Evolutionary conservation across 208 protist genomes (phyloP), one percentile per base, ranked within the genome.

Genomic region (Acanthamoeba healyi): DNA sequence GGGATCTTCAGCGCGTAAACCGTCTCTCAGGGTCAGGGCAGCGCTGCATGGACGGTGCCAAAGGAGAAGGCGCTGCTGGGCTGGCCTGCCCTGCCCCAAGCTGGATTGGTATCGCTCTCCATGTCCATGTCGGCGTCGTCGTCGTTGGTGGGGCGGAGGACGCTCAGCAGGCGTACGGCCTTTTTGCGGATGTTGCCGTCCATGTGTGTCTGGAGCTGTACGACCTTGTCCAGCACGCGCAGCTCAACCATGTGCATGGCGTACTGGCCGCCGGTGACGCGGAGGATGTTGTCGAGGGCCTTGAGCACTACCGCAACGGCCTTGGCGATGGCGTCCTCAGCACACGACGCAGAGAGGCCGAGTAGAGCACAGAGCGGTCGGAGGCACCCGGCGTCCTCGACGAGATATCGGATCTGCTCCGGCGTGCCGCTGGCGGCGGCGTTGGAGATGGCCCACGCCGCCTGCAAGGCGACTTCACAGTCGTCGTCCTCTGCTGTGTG

Each of bases 371-470:
- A 98, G 38, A 99, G 95, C 9, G 96, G 96, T 46, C 94, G 92
- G 72, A 99, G 98, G 88, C 97, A 97, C n/a, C n/a, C n/a, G 63
- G 97, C 98, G 58, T 98, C 96, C 38, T 97, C 94, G 1, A 99
- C 97, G 0, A 99, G 70, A 88, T 97, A 97, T 67, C 95, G 94
- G 94, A 99, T 97, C 94, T 99, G 99, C 46, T 98, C 95, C 0
- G 95, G 56, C 38, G 95, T 96, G 49, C 99, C 99, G 92, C 98
- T 99, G 38, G 97, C 97, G 32, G 98, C 98, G 3, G 99, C 98
- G 95, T 99, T 99, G 24, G 98, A 97, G 49, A 99, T 97, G 58
- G 98, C 98, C 99, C 99, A 99, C 9, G 99, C 98, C n/a, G 99
- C 99, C 96, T 99, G 99, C 96, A 99, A 99, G 86, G 98, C 97